phyloP scores from a whole-genome alignment of 164 flowering plant species.

The Aristolochia californica region DNA sequence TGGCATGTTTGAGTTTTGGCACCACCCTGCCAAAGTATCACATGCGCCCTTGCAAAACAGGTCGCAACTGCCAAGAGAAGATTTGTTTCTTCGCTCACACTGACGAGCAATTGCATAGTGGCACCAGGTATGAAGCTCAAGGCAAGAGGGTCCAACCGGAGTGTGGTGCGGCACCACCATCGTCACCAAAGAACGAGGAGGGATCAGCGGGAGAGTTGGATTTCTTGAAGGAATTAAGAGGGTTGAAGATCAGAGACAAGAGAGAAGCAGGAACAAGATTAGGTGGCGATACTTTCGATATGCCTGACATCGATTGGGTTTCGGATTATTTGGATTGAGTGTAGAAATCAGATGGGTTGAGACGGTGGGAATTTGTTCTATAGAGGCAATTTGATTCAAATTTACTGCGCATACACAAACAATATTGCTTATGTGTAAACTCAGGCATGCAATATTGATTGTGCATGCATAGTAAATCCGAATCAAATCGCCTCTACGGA shows the following conservation, averaged over 20 bases:
- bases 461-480: too few relatives aligned
- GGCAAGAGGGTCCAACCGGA: background rate
- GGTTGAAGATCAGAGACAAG: slow-evolving; percentile 18
- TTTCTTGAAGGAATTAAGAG: slow-evolving; percentile 14
- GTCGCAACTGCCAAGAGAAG: slow-evolving; percentile 31
- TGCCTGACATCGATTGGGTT: slow-evolving; percentile 34
- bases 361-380: too few relatives aligned
- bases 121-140: slow-evolving; percentile 3
- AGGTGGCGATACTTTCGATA: slow-evolving; percentile 8
- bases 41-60: slow-evolving; percentile 44
- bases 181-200: slow-evolving; percentile 3
- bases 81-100: slow-evolving; percentile 68
- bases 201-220: too few relatives aligned
- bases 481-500: too few relatives aligned
- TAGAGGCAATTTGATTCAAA: too few relatives aligned
- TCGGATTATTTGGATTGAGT: slow-evolving; percentile 25
- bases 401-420: too few relatives aligned
- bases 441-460: too few relatives aligned
- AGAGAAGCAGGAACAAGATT: too few relatives aligned
- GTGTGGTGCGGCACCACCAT: background rate
- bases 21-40: slow-evolving; percentile 51
- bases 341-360: too few relatives aligned
- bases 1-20: slow-evolving; percentile 63
- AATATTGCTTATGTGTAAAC: too few relatives aligned
- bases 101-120: slow-evolving; percentile 32